Conservation (phyloP, 2,329 filamentous ascomycete species). For the Pseudocercospora musae region DNA sequence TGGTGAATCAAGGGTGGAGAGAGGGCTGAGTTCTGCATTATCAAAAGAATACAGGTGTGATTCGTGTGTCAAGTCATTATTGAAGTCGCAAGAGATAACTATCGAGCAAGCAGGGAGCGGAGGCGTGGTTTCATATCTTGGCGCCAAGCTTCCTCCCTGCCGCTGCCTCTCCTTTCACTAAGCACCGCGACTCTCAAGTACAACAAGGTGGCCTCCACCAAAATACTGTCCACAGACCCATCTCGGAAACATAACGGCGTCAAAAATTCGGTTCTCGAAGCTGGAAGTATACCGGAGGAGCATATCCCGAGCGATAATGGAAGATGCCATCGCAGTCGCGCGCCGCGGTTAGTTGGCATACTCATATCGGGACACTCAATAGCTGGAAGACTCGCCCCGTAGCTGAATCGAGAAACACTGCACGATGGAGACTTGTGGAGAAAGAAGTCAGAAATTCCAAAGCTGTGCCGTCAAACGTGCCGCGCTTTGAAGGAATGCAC, state of each 20-base stretch:
- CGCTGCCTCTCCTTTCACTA: neutral
- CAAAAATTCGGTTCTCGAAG: neutral
- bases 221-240: neutral
- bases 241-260: neutral
- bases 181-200: neutral
- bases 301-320: neutral
- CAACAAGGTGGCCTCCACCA: neutral
- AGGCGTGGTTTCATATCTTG: neutral
- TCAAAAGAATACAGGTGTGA: neutral
- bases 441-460: neutral
- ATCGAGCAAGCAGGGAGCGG: too few relatives aligned
- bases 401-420: neutral
- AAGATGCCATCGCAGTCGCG: neutral
- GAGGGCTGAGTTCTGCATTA: neutral
- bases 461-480: neutral
- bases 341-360: neutral
- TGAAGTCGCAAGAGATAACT: too few relatives aligned
- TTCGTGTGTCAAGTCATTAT: too few relatives aligned
- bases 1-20: too few relatives aligned
- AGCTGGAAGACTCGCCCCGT: neutral
- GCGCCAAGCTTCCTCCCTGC: neutral
- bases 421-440: neutral
- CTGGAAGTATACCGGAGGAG: neutral
- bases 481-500: neutral
- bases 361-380: neutral